phyloP scores from a whole-genome alignment of 225 moss, liverwort and hornwort species.

The Anthoceros angustus region DNA sequence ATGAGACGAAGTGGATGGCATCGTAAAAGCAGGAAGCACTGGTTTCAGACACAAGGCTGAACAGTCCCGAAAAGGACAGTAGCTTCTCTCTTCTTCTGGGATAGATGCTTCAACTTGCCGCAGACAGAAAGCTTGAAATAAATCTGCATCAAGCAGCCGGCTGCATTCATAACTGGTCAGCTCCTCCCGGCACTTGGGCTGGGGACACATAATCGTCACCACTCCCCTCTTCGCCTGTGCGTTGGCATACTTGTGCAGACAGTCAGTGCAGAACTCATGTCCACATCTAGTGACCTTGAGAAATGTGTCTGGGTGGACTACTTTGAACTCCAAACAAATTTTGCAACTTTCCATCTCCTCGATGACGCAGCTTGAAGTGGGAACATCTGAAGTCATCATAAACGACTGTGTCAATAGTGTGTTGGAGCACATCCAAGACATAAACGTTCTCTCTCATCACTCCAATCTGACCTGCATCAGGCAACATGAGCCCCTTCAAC shows the following conservation, averaged over 20 bases:
- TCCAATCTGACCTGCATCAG: too few relatives aligned
- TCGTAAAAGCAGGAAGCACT: not conserved
- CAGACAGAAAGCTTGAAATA: not conserved
- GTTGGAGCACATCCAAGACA: too few relatives aligned
- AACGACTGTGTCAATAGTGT: not conserved
- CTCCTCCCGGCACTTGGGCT: conserved; percentile 4
- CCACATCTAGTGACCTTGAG: conserved; percentile 7
- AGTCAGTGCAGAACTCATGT: conserved; percentile 16
- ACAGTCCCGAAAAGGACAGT: conserved; percentile 18
- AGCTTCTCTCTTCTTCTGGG: conserved; percentile 12
- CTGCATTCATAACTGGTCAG: conserved; percentile 8
- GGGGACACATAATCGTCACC: conserved; percentile 11
- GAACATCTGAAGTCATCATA: not conserved
- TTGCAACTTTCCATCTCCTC: not conserved
- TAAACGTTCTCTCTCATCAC: too few relatives aligned
- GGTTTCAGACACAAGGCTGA: conserved; percentile 16
- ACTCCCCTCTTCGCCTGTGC: conserved; percentile 11
- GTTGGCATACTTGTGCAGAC: conserved; percentile 13
- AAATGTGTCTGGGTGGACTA: conserved; percentile 5
- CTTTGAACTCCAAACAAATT: conserved; percentile 14
- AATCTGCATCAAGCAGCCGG: conserved; percentile 2
- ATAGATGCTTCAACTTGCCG: conserved; percentile 18
- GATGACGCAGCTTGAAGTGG: not conserved
- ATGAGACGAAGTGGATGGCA: conserved; percentile 9
- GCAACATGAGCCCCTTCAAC: not conserved